Conservation (phyloP, 1,284 basidiomycete species). For the Malassezia japonica region DNA sequence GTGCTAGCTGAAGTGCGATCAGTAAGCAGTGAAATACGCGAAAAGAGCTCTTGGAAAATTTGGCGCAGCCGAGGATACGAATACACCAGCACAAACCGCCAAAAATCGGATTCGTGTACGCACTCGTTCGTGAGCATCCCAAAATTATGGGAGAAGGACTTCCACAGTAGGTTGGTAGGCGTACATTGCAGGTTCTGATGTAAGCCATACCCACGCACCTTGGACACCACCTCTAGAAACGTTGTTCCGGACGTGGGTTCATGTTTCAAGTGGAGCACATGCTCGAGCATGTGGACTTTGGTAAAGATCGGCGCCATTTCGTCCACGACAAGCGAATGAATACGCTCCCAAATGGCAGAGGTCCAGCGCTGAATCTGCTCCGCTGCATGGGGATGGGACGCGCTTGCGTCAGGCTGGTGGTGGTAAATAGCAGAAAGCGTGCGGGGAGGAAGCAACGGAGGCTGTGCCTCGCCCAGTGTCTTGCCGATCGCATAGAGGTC, state of each 20-base stretch:
- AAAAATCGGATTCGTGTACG: constrained; percentile 13
- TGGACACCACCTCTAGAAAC: background rate
- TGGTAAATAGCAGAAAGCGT: background rate
- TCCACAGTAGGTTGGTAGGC: constrained; percentile 5
- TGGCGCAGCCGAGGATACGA: constrained; percentile 6
- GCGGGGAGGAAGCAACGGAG: background rate
- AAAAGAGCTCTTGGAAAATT: constrained; percentile 4
- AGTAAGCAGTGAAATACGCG: background rate
- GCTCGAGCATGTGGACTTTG: constrained; percentile 13
- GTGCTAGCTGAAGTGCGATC: background rate
- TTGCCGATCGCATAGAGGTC: constrained; percentile 9
- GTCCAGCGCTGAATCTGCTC: background rate
- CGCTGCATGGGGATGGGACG: too few relatives aligned
- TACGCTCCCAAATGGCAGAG: background rate
- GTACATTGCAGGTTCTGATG: background rate
- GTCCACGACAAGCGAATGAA: constrained; percentile 11
- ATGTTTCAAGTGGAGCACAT: constrained; percentile 1
- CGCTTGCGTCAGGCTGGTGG: too few relatives aligned
- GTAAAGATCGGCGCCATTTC: constrained; percentile 8
- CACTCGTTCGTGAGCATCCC: background rate
- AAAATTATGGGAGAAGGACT: background rate
- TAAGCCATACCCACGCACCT: background rate
- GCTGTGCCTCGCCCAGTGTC: constrained; percentile 6
- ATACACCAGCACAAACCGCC: constrained; percentile 1
- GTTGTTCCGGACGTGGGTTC: background rate